Percentiles rank a stretch among this genome's conserved stretches.
phyloP scores from a whole-genome alignment of 148 eudicot genomes.

The Heliamphora exappendiculata region DNA sequence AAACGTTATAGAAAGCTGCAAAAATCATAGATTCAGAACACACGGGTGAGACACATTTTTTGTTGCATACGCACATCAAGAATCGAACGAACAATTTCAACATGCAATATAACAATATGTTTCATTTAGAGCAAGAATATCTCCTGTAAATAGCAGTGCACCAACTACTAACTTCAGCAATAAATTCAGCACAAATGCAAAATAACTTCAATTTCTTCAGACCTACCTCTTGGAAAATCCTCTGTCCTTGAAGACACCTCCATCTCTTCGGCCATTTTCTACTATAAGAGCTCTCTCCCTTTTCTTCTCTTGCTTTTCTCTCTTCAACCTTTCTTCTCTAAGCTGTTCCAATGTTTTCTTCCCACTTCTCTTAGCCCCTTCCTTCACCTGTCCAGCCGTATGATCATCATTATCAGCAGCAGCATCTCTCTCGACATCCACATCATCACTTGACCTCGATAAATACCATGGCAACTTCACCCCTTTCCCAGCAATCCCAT shows the following conservation, averaged over 20 bases:
- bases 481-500: slow-evolving; percentile 85
- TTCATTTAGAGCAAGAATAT: neutral
- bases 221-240: slow-evolving; percentile 29
- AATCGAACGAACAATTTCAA: neutral
- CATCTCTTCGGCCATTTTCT: slow-evolving; percentile 22
- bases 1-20: neutral
- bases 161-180: neutral
- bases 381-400: neutral
- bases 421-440: slow-evolving; percentile 16
- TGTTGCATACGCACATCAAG: neutral
- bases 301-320: slow-evolving; percentile 77
- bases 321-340: slow-evolving; percentile 82
- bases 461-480: slow-evolving; percentile 85
- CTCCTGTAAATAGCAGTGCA: neutral
- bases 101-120: neutral
- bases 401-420: slow-evolving; percentile 18
- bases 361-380: slow-evolving; percentile 24
- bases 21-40: neutral
- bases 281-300: slow-evolving; percentile 57
- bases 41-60: neutral
- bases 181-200: neutral
- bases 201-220: neutral
- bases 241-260: slow-evolving; percentile 16
- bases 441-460: slow-evolving; percentile 26
- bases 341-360: slow-evolving; percentile 67